Conservation (phyloP, 192 early-diverging fungal species). For the Backusella australiensis region DNA sequence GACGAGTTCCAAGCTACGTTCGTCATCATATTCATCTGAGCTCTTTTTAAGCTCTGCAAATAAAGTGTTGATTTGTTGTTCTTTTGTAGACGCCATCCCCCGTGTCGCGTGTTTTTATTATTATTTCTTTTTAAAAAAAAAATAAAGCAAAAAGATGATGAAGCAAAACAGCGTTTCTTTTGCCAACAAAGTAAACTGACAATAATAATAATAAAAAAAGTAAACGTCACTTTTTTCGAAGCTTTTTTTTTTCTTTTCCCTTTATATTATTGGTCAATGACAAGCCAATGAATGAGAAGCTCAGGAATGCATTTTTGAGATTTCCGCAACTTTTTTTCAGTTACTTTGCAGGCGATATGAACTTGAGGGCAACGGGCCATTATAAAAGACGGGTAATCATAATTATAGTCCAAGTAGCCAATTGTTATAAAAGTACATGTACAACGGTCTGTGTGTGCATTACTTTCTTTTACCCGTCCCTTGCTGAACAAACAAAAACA, state of each 20-base stretch:
- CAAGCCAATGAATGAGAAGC: not conserved
- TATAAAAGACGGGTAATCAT: no score
- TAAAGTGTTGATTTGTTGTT: constrained; percentile 13
- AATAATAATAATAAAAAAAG: not conserved
- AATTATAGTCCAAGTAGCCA: not conserved
- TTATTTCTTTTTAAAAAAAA: not conserved
- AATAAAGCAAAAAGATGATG: not conserved
- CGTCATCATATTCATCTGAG: constrained; percentile 42
- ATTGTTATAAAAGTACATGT: not conserved
- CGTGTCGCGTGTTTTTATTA: not conserved
- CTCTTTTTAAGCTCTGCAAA: constrained; percentile 15
- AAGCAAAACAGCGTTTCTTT: not conserved
- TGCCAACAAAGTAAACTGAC: not conserved
- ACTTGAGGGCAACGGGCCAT: no score
- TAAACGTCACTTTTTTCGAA: not conserved
- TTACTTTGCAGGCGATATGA: no score
- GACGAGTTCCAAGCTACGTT: constrained; percentile 45
- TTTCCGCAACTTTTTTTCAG: not conserved
- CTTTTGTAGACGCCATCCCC: constrained; percentile 13
- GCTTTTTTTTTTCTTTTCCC: no score
- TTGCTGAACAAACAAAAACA: not conserved
- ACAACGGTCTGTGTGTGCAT: not conserved
- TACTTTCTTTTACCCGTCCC: not conserved
- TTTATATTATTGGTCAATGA: not conserved
- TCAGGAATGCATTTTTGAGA: not conserved